Percentiles rank a stretch among this genome's conserved stretches.
phyloP scores from a whole-genome alignment of 2,329 filamentous ascomycete genomes.

The Leptographium radiaticola region DNA sequence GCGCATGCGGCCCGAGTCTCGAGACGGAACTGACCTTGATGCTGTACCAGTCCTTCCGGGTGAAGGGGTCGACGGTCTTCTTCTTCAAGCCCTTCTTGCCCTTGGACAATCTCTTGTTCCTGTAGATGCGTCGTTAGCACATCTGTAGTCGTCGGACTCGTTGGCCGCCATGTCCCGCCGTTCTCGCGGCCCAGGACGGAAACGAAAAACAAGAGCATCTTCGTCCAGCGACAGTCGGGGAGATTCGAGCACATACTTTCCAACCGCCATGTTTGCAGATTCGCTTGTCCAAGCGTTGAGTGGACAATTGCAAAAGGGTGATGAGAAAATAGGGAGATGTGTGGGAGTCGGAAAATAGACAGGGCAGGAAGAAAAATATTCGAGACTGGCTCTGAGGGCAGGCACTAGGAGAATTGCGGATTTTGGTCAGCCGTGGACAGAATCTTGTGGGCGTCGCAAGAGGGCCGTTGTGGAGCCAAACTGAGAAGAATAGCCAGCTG shows the following conservation, averaged over 20 bases:
- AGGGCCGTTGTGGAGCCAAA: constrained; percentile 4
- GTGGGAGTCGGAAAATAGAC: constrained; percentile 3
- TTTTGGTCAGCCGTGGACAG: constrained; percentile 5
- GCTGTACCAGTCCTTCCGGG: constrained; percentile 98
- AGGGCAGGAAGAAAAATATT: constrained; percentile 5
- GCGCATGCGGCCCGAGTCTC: background rate
- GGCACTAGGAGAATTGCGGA: constrained; percentile 1
- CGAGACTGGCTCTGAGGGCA: constrained; percentile 8
- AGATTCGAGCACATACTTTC: constrained; percentile 34
- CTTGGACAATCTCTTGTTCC: constrained; percentile 99
- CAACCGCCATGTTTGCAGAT: constrained; percentile 46
- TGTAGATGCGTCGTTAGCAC: constrained; percentile 20
- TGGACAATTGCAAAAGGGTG: constrained; percentile 24
- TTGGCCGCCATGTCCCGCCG: background rate
- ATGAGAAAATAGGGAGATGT: constrained; percentile 15
- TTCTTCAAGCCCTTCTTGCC: constrained; percentile 99
- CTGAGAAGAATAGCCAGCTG: background rate
- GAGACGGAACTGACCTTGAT: constrained; percentile 57
- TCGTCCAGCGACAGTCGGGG: background rate
- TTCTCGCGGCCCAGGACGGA: background rate
- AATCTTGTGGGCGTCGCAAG: constrained; percentile 13
- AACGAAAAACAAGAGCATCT: background rate
- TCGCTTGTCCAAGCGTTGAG: constrained; percentile 25
- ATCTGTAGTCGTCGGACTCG: background rate
- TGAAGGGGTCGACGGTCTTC: constrained; percentile 94